Conservation (phyloP, 202 grass and related monocot genomes). For the Panicum hallii region DNA sequence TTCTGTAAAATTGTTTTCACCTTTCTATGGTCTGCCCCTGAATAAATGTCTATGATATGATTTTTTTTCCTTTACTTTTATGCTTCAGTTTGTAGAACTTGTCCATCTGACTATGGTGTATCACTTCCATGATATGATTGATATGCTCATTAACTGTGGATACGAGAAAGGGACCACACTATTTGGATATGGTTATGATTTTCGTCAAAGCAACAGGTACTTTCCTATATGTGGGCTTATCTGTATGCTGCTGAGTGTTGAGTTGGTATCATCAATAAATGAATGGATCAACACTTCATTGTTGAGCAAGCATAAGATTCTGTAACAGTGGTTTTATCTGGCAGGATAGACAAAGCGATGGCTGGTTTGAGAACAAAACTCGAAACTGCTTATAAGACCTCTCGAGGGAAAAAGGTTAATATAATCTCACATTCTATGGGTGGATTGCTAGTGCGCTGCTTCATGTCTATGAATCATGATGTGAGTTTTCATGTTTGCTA, state of each 20-base stretch:
- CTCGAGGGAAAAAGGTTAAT: slow-evolving; percentile 83
- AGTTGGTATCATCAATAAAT: slow-evolving; percentile 15
- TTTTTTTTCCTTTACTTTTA: slow-evolving; percentile 10
- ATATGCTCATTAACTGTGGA: slow-evolving; percentile 88
- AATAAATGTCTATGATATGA: slow-evolving; percentile 17
- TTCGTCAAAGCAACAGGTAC: slow-evolving; percentile 93
- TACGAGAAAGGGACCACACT: slow-evolving; percentile 82
- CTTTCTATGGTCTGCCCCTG: not conserved
- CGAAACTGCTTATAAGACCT: slow-evolving; percentile 88
- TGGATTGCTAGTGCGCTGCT: slow-evolving; percentile 89
- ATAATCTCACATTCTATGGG: slow-evolving; percentile 99
- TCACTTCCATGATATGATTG: slow-evolving; percentile 96
- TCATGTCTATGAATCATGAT: slow-evolving; percentile 87
- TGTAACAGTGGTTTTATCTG: slow-evolving; percentile 59
- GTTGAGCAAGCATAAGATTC: slow-evolving; percentile 26
- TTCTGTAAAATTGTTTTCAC: not conserved
- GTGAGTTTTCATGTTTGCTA: slow-evolving; percentile 57
- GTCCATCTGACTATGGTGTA: slow-evolving; percentile 73
- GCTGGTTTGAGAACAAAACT: slow-evolving; percentile 85
- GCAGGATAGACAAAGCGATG: slow-evolving; percentile 87
- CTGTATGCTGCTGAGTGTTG: not conserved
- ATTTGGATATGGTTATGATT: slow-evolving; percentile 92
- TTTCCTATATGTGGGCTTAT: slow-evolving; percentile 14
- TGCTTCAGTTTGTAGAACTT: slow-evolving; percentile 70
- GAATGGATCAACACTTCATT: slow-evolving; percentile 24